phyloP scores from a whole-genome alignment of 2,329 filamentous ascomycete species.

The Acrocalymma vagum region DNA sequence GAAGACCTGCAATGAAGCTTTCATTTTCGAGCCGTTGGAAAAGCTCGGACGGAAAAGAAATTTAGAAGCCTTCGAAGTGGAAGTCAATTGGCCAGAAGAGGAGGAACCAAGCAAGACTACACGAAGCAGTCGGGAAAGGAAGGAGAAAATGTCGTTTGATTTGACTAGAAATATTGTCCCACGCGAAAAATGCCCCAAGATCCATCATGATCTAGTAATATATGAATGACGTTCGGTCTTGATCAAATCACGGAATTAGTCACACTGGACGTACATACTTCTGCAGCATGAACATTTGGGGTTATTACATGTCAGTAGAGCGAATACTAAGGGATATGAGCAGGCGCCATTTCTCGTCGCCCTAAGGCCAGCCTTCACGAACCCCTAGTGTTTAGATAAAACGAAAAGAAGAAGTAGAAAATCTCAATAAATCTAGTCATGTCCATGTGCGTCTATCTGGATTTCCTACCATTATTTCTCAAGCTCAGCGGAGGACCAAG shows the following conservation, averaged over 20 bases:
- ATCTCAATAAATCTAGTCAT: not conserved
- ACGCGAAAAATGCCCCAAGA: not conserved
- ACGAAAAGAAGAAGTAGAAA: not conserved
- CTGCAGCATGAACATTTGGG: not conserved
- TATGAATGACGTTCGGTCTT: constrained; percentile 11
- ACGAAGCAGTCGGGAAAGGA: constrained; percentile 5
- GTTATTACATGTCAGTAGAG: constrained; percentile 4
- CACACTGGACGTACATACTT: constrained; percentile 1
- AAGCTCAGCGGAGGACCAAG: too few relatives aligned
- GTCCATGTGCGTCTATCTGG: not conserved
- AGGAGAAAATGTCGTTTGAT: constrained; percentile 1
- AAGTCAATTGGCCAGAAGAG: constrained; percentile 8
- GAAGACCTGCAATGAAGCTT: not conserved
- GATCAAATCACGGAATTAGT: constrained; percentile 12
- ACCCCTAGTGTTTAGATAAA: not conserved
- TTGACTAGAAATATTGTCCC: not conserved
- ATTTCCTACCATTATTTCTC: too few relatives aligned
- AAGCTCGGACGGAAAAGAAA: not conserved
- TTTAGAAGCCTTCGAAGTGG: constrained; percentile 9
- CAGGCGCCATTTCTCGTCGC: too few relatives aligned
- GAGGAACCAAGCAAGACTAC: too few relatives aligned
- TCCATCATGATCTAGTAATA: constrained; percentile 6
- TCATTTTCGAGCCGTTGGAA: constrained; percentile 3
- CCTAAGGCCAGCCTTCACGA: too few relatives aligned
- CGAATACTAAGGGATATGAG: too few relatives aligned